Conservation (phyloP, 176 grass and related monocot genomes). For the Stipa capillata region DNA sequence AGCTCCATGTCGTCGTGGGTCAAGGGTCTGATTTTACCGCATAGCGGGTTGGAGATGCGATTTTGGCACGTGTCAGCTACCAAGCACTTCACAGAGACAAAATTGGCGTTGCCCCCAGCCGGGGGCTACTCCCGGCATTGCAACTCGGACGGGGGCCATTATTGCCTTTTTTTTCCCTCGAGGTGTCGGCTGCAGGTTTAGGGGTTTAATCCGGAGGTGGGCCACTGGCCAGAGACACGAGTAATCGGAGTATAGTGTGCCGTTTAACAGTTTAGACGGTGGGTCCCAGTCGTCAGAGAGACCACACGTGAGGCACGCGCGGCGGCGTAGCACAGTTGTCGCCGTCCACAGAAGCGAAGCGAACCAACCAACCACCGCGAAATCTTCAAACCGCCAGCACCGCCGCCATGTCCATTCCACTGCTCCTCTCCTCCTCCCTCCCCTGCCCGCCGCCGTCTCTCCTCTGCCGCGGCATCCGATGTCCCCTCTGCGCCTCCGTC, state of each 20-base stretch:
- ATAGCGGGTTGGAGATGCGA: too few relatives aligned
- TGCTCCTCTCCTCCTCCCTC: conserved; percentile 15
- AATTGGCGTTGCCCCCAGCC: too few relatives aligned
- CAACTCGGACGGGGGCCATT: too few relatives aligned
- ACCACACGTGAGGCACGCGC: not conserved
- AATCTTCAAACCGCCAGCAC: not conserved
- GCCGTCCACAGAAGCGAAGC: conserved; percentile 22
- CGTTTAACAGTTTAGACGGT: not conserved
- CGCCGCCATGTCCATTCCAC: conserved; percentile 15
- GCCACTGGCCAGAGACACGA: not conserved
- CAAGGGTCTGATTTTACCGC: too few relatives aligned
- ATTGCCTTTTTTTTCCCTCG: too few relatives aligned
- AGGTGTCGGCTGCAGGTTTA: too few relatives aligned
- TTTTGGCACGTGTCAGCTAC: too few relatives aligned
- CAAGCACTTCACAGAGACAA: too few relatives aligned
- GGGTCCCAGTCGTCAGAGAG: not conserved
- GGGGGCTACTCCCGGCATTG: too few relatives aligned
- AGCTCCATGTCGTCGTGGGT: too few relatives aligned
- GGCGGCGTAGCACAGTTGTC: not conserved
- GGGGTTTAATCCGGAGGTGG: too few relatives aligned
- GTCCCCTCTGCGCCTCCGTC: not conserved
- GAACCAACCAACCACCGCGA: conserved; percentile 11
- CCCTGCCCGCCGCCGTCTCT: not conserved
- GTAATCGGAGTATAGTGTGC: not conserved
- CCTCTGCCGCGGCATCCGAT: not conserved